These are phyloP conservation scores for Phytophthora boehmeriae DNA, from an alignment of 352 stramenopile species.

Conservation along the genomic window DNA sequence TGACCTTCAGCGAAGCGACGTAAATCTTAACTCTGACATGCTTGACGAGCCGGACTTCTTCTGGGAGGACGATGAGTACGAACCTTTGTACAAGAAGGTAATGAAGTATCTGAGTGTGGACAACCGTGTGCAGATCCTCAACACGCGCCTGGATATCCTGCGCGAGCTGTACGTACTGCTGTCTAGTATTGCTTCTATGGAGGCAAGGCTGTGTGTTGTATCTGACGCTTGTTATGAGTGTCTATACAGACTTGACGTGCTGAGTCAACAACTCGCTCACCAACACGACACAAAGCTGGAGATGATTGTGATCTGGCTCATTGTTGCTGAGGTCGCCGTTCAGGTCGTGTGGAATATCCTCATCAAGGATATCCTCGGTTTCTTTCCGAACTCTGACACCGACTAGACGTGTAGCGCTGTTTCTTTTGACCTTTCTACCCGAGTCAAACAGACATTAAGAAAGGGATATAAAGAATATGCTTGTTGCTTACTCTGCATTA, in stretches of 20 bases:
- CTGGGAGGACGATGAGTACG: slow-evolving; percentile 94
- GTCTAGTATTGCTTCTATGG: background rate
- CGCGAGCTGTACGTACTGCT: slow-evolving; percentile 81
- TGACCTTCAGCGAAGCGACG: slow-evolving; percentile 78
- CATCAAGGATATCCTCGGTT: slow-evolving; percentile 90
- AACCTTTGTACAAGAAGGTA: slow-evolving; percentile 92
- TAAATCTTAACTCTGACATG: slow-evolving; percentile 96
- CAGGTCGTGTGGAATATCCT: slow-evolving; percentile 90
- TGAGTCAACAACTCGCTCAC: slow-evolving; percentile 91
- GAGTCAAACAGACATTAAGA: slow-evolving; percentile 2
- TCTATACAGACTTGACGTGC: slow-evolving; percentile 81
- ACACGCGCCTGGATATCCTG: slow-evolving; percentile 93
- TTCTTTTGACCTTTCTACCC: background rate
- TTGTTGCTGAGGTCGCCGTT: slow-evolving; percentile 91
- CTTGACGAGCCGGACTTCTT: slow-evolving; percentile 95
- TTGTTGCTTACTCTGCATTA: slow-evolving; percentile 14
- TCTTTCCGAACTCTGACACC: slow-evolving; percentile 70
- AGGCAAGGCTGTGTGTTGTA: background rate
- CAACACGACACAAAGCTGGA: slow-evolving; percentile 91
- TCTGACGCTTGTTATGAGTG: background rate
- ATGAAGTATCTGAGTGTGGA: slow-evolving; percentile 94
- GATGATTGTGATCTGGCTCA: slow-evolving; percentile 95
- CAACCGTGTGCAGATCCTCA: slow-evolving; percentile 92
- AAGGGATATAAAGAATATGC: slow-evolving; percentile 12
- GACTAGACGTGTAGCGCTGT: slow-evolving; percentile 33